Evolutionary conservation across 2,329 filamentous ascomycete species (phyloP), one percentile per base, ranked within the genome.

Genomic region (Ophiocordyceps camponoti-floridani): DNA sequence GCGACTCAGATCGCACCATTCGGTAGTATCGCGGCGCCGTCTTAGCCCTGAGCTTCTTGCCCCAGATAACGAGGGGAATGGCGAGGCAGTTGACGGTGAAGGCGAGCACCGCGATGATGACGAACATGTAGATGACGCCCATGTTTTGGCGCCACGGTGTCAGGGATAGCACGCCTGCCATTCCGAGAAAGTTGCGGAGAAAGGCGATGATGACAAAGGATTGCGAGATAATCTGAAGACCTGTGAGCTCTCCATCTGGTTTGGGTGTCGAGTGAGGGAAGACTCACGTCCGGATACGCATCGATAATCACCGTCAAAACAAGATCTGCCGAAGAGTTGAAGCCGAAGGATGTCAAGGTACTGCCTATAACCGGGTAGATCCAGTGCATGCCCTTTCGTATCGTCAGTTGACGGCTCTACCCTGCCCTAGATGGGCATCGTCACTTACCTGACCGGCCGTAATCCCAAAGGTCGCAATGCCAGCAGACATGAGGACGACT

Each of bases 351-450:
- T 10, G 35, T 44, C 35, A 44, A 31, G 33, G 43, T 59, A 2
- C 62, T 60, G 0, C 56, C 63, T 0, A 66, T 49, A 1, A 55
- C 61, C 0, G 63, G 62, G 30, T 55, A 60, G 6, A 66, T 62
- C 62, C 63, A 66, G 33, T 65, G 63, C 61, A 65, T 61, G 2
- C 63, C 62, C 63, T 67, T 9, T 4, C 12, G 7, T 9, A 12
- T 30, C 5, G 40, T 41, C 40, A 41, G 26, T 28, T 4, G 14
- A 8, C 18, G 4, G 14, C 38, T 14, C 0, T n/a, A 30, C 4
- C 41, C 37, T 16, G 35, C 23, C 12, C 14, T 16, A 14, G 38
- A 18, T 23, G 4, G n/a, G 13, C 33, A 31, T 2, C 3, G 13
- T 3, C 14, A 50, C 60, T 51, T 50, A 63, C 62, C 14, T 53